phyloP scores from a whole-genome alignment of 768 basidiomycete genomes.

The Tricholoma hemisulphureum region DNA sequence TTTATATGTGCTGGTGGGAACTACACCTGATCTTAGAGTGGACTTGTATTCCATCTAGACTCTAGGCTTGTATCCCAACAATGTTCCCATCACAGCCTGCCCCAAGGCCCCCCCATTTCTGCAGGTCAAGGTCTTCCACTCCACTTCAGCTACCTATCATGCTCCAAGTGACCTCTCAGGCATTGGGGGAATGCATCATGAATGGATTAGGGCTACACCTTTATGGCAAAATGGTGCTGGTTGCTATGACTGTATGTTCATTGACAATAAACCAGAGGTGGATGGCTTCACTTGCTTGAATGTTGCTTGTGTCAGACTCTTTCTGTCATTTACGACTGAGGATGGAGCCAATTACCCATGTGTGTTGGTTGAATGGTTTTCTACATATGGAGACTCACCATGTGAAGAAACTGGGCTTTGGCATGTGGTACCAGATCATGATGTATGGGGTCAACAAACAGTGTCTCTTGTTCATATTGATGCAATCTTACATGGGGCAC shows the following conservation, averaged over 20 bases:
- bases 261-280: neutral
- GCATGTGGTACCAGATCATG: slow-evolving; percentile 10
- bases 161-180: slow-evolving; percentile 21
- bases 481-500: neutral
- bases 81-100: neutral
- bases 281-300: slow-evolving; percentile 14
- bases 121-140: slow-evolving; percentile 2
- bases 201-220: slow-evolving; percentile 23
- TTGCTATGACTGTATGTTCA: neutral
- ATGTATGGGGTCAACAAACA: neutral
- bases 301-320: slow-evolving; percentile 10
- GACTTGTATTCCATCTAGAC: no score
- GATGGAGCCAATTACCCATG: slow-evolving; percentile 11
- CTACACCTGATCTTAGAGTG: no score
- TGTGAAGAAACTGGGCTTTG: slow-evolving; percentile 22
- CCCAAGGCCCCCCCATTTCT: neutral
- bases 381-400: slow-evolving; percentile 7
- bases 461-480: neutral
- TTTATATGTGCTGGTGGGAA: no score
- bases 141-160: slow-evolving; percentile 7
- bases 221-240: slow-evolving; percentile 14
- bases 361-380: slow-evolving; percentile 22
- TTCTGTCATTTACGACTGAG: slow-evolving; percentile 12
- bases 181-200: slow-evolving; percentile 15
- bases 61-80: no score